Evolutionary conservation across 2,329 filamentous ascomycete species (phyloP), one percentile per base, ranked within the genome.

Genomic region (Claviceps quebecensis): DNA sequence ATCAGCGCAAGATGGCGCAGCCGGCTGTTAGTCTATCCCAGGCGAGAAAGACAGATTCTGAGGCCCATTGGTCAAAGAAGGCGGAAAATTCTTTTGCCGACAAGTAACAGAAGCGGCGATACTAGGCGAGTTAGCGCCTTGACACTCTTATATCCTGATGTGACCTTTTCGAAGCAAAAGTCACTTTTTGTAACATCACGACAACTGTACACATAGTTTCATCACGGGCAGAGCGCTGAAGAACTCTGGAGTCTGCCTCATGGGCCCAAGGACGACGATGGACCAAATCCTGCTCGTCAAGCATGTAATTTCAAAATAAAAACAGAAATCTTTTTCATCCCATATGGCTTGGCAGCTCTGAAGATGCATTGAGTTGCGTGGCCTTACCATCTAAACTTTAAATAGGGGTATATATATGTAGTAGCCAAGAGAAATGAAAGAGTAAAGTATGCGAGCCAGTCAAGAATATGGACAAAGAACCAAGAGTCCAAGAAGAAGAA

Each of bases 1-100:
- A 79, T 54, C 72, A 69, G 60, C 68, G 69, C 53, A 67, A 68
- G 54, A 61, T 70, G 23, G 69, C 70, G 17, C 74, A 77, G 17
- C 69, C 73, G 23, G 64, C 64, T 16, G 60, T 79, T 51, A 88
- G 84, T 63, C 62, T 86, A 59, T 84, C 74, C 58, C 84, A 87
- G 67, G 84, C 84, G 7, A 75, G 75, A 59, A 87, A 83, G 71
- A 70, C 68, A 54, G 78, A 80, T 34, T 34, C 9, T 11, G 29
- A 3, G 4, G 29, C 9, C 29, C 4, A 34, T 34, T 11, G 9
- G 29, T 34, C 29, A 55, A 86, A 84, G 66, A 75, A 78, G 61
- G 73, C 69, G 49, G 70, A 73, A 52, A 76, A 73, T 34, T 1
- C 9, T 11, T 34, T 34, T 34, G 9, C 29, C 29, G 29, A 34